Base-by-base conservation (phyloP, 257 asterid species). In the Solanum ossicruentum region DNA sequence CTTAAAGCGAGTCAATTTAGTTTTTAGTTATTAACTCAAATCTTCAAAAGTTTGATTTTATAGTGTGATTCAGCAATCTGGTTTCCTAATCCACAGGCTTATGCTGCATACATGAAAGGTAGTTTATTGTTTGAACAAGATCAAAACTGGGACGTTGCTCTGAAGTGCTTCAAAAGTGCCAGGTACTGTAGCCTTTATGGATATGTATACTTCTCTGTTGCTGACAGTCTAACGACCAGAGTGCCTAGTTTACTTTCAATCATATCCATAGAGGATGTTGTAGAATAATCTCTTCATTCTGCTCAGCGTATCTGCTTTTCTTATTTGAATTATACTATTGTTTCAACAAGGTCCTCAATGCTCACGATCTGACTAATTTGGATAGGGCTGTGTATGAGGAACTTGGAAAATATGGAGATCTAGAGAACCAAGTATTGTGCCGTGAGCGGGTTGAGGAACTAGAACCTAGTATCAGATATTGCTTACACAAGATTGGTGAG, bases 381-480 rank as follows among this genome's bases (percentile, higher is more conserved):
- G 70, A 83, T 84, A 97, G 99, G 92, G 98, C 98, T 87, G 98
- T 97, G 87, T 97, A 95, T 90, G 99, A 95, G 92, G 98, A 97
- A 85, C 98, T 97, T 86, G 98, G 98, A 36, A 97, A 97, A 86
- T 97, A 95, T 86, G 99, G 99, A 84, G 99, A 95, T 88, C 88
- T 92, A 85, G 98, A 97, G 85, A 95, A 91, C 87, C 98, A 94
- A 89, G 93, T 92, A 66, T 89, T 97, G 88, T 95, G 99, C 94
- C 93, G 96, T 84, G 98, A 93, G 89, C 92, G 97, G 82, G 99
- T 95, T 87, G 98, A 92, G 91, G 98, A 95, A 88, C 94, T 97
- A 88, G 98, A 95, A 91, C 98, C 98, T 83, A 95, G 94, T 81
- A 92, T 95, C 72, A 88, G 94, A 85, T 95, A 93, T 91, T 95